A percentile compares a stretch with the other conserved stretches of the same genome.
Conservation (phyloP, 805 yeast genomes). For the Ogataea pini region DNA sequence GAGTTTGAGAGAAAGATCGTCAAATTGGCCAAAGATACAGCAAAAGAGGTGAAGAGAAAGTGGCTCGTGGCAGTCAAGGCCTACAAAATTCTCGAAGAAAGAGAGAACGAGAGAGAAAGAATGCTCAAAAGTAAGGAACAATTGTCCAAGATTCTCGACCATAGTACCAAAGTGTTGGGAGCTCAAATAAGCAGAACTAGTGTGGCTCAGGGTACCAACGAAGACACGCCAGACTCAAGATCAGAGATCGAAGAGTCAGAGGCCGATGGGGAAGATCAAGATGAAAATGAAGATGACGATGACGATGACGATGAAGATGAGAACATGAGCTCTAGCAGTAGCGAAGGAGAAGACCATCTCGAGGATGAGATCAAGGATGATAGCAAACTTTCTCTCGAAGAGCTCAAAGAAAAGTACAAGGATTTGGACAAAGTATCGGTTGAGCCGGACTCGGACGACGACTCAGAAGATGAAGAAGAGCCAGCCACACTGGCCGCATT, state of each 20-base stretch:
- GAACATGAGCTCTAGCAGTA: conserved; percentile 14
- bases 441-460: conserved; percentile 21
- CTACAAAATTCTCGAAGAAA: conserved; percentile 67
- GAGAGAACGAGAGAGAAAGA: conserved; percentile 77
- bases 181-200: conserved; percentile 64
- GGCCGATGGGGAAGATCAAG: neutral
- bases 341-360: conserved; percentile 20
- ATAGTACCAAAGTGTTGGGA: conserved; percentile 85
- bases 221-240: conserved; percentile 2
- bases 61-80: conserved; percentile 92
- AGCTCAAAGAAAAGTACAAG: conserved; percentile 57
- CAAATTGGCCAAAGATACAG: conserved; percentile 76
- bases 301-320: conserved; percentile 26
- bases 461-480: conserved; percentile 21
- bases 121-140: conserved; percentile 84
- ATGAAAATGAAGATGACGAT: conserved; percentile 4
- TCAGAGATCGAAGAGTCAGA: conserved; percentile 23
- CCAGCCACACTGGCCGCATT: conserved; percentile 33
- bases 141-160: conserved; percentile 82
- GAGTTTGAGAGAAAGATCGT: conserved; percentile 72
- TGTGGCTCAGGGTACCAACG: conserved; percentile 30
- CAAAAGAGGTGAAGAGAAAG: conserved; percentile 81
- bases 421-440: conserved; percentile 33
- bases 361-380: conserved; percentile 38
- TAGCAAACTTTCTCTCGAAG: conserved; percentile 53